These are phyloP conservation scores for Malania oleifera DNA, from an alignment of 164 flowering plant species.

Conservation along the genomic window DNA sequence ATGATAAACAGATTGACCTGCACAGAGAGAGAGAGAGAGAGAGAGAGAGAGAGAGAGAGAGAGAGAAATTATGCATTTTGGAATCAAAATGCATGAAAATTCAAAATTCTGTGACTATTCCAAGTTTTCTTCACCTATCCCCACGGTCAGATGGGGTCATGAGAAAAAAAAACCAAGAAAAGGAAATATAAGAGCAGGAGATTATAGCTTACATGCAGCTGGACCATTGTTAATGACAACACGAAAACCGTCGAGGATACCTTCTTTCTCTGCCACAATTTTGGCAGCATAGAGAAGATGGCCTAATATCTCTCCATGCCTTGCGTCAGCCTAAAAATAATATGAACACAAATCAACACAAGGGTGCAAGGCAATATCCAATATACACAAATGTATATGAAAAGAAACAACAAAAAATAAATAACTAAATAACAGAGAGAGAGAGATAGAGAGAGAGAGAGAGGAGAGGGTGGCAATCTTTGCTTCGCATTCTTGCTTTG, in stretches of 20 bases:
- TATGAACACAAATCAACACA: neutral
- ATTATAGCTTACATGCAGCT: constrained; percentile 57
- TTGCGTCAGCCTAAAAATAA: constrained; percentile 61
- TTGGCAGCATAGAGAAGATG: constrained; percentile 74
- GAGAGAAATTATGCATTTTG: neutral
- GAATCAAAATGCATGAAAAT: too few relatives aligned
- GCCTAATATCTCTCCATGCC: constrained; percentile 70
- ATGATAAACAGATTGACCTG: constrained; percentile 83
- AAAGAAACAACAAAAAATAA: too few relatives aligned
- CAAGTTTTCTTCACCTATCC: too few relatives aligned
- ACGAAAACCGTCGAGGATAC: constrained; percentile 77
- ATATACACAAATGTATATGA: too few relatives aligned
- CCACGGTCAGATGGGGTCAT: too few relatives aligned
- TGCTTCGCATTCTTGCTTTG: too few relatives aligned
- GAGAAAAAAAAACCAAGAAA: neutral
- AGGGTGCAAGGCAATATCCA: neutral
- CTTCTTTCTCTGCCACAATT: constrained; percentile 89
- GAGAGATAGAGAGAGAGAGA: too few relatives aligned
- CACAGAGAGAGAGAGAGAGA: neutral
- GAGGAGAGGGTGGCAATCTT: too few relatives aligned
- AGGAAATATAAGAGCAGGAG: neutral
- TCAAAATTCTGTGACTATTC: too few relatives aligned
- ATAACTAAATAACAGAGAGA: too few relatives aligned
- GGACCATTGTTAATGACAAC: constrained; percentile 88
- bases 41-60: too few relatives aligned